These are phyloP conservation scores for Zygnema circumcarinatum DNA, from an alignment of 139 green algal genomes.

Conservation along the genomic window DNA sequence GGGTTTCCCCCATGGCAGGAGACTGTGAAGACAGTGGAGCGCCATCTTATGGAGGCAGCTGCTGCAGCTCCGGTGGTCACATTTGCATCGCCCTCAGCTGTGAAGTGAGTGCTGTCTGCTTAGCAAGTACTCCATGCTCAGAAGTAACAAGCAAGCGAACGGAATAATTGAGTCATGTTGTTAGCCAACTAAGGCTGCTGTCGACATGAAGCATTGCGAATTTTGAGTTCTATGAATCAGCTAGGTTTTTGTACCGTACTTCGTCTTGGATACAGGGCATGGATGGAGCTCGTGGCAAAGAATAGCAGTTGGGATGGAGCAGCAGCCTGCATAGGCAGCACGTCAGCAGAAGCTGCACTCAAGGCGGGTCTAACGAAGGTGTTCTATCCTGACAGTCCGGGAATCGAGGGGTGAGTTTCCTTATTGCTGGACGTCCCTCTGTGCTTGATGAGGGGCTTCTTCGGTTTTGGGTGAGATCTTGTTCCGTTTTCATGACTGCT, in stretches of 20 bases:
- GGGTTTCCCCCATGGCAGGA: too few species aligned
- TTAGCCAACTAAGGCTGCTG: too few species aligned
- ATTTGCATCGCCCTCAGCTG: conserved; percentile 59
- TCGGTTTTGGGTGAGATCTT: neutral
- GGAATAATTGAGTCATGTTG: too few species aligned
- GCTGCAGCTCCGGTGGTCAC: conserved; percentile 19
- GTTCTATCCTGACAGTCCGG: conserved; percentile 55
- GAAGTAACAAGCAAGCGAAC: too few species aligned
- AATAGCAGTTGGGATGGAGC: conserved; percentile 34
- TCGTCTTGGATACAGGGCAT: too few species aligned
- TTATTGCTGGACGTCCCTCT: neutral
- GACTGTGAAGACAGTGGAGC: conserved; percentile 6
- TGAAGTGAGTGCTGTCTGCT: too few species aligned
- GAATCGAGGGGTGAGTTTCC: conserved; percentile 42
- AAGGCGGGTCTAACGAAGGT: conserved; percentile 41
- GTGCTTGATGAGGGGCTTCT: neutral
- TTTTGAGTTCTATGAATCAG: too few species aligned
- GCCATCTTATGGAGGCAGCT: conserved; percentile 26
- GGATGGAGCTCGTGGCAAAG: conserved; percentile 42
- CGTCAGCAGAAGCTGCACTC: conserved; percentile 46
- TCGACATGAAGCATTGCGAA: too few species aligned
- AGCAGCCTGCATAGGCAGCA: conserved; percentile 57
- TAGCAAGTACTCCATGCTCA: too few species aligned
- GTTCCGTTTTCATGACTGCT: neutral
- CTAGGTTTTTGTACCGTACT: too few species aligned